Evolutionary conservation across 1,139 yeast genomes (phyloP).

Genomic region (Saccharomyces hybrid): DNA sequence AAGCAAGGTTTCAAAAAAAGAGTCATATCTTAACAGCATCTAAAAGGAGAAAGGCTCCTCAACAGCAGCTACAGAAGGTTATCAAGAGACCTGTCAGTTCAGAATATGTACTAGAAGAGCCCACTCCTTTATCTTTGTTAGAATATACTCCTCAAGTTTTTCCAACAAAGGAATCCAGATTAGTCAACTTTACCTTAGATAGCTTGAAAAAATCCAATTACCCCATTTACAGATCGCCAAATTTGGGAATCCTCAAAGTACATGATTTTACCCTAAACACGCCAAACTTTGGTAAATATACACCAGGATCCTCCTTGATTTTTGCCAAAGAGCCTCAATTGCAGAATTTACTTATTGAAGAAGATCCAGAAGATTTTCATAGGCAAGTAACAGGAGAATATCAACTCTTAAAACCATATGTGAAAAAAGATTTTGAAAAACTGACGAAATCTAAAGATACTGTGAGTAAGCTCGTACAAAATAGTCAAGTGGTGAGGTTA

Average conservation of each 20-base stretch:
- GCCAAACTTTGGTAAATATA: conserved; percentile 20
- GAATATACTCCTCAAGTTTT: conserved; percentile 9
- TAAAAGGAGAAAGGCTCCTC: background rate
- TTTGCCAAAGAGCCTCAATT: conserved; percentile 20
- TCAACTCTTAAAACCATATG: conserved; percentile 8
- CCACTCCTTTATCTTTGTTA: conserved; percentile 20
- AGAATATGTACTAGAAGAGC: conserved; percentile 18
- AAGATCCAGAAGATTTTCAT: conserved; percentile 12
- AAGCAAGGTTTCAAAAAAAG: background rate
- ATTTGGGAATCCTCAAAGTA: conserved; percentile 11
- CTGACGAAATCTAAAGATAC: conserved; percentile 16
- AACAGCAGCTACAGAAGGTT: background rate
- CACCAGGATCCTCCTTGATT: conserved; percentile 15
- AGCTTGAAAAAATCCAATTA: conserved; percentile 18
- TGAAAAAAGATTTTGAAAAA: conserved; percentile 11
- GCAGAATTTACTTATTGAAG: conserved; percentile 14
- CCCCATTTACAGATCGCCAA: conserved; percentile 21
- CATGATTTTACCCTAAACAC: conserved; percentile 10
- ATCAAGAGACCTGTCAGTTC: conserved; percentile 2
- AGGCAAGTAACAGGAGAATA: conserved; percentile 20
- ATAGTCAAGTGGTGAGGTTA: conserved; percentile 19
- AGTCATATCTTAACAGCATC: background rate
- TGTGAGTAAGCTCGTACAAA: conserved; percentile 13
- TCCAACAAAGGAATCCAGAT: conserved; percentile 9
- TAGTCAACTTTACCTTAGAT: conserved; percentile 16